Evolutionary conservation across 1,284 basidiomycete genomes (phyloP), one percentile per base, ranked within the genome.

Genomic region (Cryptococcus jaspeensis): DNA sequence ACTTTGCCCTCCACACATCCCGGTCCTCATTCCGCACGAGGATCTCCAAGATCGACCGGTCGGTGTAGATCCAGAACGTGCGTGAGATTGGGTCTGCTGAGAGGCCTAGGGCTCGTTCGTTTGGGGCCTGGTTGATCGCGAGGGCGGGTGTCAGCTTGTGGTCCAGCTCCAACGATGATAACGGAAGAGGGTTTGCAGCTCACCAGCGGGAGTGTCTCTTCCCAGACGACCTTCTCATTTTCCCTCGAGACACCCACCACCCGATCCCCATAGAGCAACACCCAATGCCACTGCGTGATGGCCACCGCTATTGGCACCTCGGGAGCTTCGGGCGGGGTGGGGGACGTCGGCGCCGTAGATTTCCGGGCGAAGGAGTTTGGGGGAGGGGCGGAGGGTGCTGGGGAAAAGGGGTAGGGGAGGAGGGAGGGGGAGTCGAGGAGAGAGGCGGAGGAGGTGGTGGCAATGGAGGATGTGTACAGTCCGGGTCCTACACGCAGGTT

Each of bases 61-160:
- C 86, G 0, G 95, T 94, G 73, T 90, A 96, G 2, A 96, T 83
- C 96, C 96, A 99, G 68, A 89, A 95, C 4, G 95, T 98, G 71
- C 85, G 86, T 8, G 90, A 85, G 5, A 90, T 84, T 8, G 89
- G 87, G 75, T 99, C 96, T 7, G 87, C 82, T 5, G 86, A 84
- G 22, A 96, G 79, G 0, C 87, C 89, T 23, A 84, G 80, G 7
- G 91, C 85, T 51, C 79, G 78, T 71, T 94, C 90, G 35, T 83
- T 84, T 3, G 83, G 79, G 83, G 85, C 86, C 90, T 92, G 65
- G 28, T 28, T 25, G 28, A n/a, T 32, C 28, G 28, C 28, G 9
- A 32, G 28, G 28, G 9, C 28, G 9, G 28, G 28, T 32, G 28
- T 32, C 28, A 32, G 28, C 28, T 32, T 4, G 28, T 9, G 28